Conservation (phyloP, 208 protist species). For the Giardia duodenalis region DNA sequence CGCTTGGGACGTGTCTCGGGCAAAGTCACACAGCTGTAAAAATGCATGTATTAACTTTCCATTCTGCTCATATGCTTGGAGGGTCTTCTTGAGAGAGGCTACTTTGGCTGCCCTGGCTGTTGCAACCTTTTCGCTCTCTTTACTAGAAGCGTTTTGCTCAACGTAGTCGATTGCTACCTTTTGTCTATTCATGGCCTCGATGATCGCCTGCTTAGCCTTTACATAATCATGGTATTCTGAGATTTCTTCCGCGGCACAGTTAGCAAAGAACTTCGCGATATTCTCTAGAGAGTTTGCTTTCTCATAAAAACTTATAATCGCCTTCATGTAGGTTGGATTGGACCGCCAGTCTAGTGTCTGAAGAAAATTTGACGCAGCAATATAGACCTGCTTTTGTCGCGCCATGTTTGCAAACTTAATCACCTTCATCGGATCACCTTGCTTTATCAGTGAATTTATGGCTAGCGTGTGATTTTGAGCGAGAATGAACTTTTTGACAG, state of each 20-base stretch:
- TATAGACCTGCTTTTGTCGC: not conserved
- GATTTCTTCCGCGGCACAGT: slow-evolving; percentile 10
- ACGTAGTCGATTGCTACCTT: not conserved
- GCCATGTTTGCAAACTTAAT: slow-evolving; percentile 25
- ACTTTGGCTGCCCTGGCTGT: not conserved
- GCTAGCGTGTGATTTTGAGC: not conserved
- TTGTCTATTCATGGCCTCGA: not conserved
- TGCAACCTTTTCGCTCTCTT: not conserved
- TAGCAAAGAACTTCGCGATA: slow-evolving; percentile 12
- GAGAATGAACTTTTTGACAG: slow-evolving; percentile 19
- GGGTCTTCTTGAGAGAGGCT: not conserved
- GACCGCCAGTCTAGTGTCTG: slow-evolving; percentile 5
- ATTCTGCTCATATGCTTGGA: not conserved
- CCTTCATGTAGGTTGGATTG: not conserved
- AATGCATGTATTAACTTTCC: not conserved
- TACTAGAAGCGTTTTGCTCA: not conserved
- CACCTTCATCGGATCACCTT: not conserved
- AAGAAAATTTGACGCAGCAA: slow-evolving; percentile 15
- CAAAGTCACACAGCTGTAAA: not conserved
- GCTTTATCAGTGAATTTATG: not conserved
- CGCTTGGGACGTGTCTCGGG: not conserved
- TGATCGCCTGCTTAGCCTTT: slow-evolving; percentile 12
- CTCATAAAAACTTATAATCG: not conserved
- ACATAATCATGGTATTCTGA: slow-evolving; percentile 13
- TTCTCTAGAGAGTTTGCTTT: slow-evolving; percentile 22